phyloP scores from a whole-genome alignment of 495 filamentous ascomycete genomes.

The Daldinia caldariorum region DNA sequence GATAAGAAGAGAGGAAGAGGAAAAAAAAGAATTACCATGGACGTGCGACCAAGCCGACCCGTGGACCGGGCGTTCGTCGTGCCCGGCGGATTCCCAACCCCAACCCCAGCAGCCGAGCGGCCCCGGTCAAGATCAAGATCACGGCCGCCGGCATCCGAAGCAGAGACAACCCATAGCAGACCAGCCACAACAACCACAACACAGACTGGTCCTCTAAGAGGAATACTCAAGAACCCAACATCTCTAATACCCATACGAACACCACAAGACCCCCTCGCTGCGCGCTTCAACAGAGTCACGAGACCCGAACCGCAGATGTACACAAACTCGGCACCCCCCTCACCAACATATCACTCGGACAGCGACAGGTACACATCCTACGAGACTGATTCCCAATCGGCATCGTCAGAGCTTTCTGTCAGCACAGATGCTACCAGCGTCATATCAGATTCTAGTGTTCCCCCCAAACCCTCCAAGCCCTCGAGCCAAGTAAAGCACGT shows the following conservation, averaged over 20 bases:
- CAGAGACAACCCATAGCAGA: constrained; percentile 40
- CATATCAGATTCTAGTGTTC: constrained; percentile 47
- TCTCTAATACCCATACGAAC: constrained; percentile 9
- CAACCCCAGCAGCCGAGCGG: constrained; percentile 30
- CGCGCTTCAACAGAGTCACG: constrained; percentile 46
- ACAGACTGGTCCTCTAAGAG: constrained; percentile 38
- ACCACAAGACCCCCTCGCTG: constrained; percentile 43
- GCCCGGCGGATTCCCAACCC: constrained; percentile 43
- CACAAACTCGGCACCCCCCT: constrained; percentile 33
- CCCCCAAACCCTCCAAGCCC: constrained; percentile 44
- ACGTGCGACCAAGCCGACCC: constrained; percentile 36
- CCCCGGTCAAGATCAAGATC: constrained; percentile 36
- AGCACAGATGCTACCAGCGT: constrained; percentile 58
- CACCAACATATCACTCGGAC: constrained; percentile 46
- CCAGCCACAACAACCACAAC: constrained; percentile 26
- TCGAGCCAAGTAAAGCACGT: constrained; percentile 48
- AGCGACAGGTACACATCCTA: constrained; percentile 44
- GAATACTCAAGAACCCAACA: constrained; percentile 47
- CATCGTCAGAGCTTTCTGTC: constrained; percentile 55
- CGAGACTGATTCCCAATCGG: constrained; percentile 57
- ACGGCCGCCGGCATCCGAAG: constrained; percentile 40
- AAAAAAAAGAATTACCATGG: constrained; percentile 23
- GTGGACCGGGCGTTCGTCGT: constrained; percentile 38
- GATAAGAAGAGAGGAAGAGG: constrained; percentile 4
- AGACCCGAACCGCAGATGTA: constrained; percentile 16